phyloP scores from a whole-genome alignment of 345 rosid genomes.

The Eucalyptus melliodora region DNA sequence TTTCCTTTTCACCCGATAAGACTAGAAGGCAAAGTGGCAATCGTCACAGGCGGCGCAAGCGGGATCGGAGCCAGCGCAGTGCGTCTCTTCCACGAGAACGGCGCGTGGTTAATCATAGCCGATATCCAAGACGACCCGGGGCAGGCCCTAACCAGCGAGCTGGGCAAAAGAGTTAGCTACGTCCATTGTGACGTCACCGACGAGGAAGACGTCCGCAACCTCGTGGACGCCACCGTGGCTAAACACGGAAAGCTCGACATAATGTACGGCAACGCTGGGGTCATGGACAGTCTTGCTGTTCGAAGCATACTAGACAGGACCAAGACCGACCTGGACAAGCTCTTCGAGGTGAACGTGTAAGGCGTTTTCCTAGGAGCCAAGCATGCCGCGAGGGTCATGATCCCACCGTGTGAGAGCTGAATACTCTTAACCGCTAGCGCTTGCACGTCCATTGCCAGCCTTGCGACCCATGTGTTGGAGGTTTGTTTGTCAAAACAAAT shows the following conservation, averaged over 20 bases:
- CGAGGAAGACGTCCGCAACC: constrained; percentile 9
- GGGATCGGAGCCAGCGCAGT: constrained; percentile 21
- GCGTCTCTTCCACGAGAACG: constrained; percentile 5
- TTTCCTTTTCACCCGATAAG: neutral
- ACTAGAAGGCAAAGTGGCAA: constrained; percentile 19
- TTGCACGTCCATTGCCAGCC: constrained; percentile 6
- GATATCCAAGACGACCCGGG: constrained; percentile 23
- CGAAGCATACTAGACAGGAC: constrained; percentile 9
- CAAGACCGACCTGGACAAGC: constrained; percentile 11
- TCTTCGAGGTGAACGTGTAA: constrained; percentile 10
- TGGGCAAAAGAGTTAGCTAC: constrained; percentile 9
- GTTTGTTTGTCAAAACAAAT: no score
- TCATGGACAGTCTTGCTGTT: neutral
- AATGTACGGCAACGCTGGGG: constrained; percentile 28
- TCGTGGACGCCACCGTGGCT: constrained; percentile 8
- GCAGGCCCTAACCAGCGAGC: neutral
- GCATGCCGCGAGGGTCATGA: constrained; percentile 30
- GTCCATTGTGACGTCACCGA: constrained; percentile 21
- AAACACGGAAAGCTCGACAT: constrained; percentile 23
- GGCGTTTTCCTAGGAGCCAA: constrained; percentile 29
- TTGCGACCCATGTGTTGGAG: neutral
- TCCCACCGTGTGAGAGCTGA: constrained; percentile 7
- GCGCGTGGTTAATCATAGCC: constrained; percentile 25
- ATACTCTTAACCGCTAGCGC: constrained; percentile 17
- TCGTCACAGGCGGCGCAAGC: constrained; percentile 26